phyloP scores from a whole-genome alignment of 1,139 yeast genomes.

The Arxiozyma slooffiae region DNA sequence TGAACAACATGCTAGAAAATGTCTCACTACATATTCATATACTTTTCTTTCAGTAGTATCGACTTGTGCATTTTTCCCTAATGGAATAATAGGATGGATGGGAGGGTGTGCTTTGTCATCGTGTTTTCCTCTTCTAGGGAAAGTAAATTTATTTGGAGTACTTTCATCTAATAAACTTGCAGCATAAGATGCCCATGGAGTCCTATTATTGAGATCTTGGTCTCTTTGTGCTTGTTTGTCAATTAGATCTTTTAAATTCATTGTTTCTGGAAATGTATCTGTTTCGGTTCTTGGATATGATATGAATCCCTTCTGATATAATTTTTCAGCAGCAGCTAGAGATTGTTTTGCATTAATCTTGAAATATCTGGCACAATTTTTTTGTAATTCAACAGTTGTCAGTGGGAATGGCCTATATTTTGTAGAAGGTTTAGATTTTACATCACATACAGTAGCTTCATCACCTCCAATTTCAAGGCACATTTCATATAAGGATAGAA shows the following conservation, averaged over 20 bases:
- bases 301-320: conserved; percentile 76
- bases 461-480: conserved; percentile 42
- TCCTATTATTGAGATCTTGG: conserved; percentile 15
- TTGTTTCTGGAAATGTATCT: conserved; percentile 65
- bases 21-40: conserved; percentile 77
- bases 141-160: conserved; percentile 33
- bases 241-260: conserved; percentile 58
- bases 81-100: conserved; percentile 69
- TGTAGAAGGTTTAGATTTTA: conserved; percentile 55
- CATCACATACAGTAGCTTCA: conserved; percentile 42
- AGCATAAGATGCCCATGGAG: conserved; percentile 44
- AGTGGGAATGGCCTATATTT: conserved; percentile 81
- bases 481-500: conserved; percentile 52
- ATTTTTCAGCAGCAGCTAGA: conserved; percentile 72
- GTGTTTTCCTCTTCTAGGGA: conserved; percentile 71
- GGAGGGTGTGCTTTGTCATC: conserved; percentile 99
- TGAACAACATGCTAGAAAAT: conserved; percentile 88
- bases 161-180: conserved; percentile 19
- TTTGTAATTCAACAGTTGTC: conserved; percentile 92
- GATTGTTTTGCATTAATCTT: conserved; percentile 76
- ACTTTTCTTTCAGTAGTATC: conserved; percentile 55
- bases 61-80: conserved; percentile 20
- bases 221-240: conserved; percentile 46
- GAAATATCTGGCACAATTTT: conserved; percentile 66
- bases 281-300: conserved; percentile 98